Percentiles rank a stretch among this genome's conserved stretches.
phyloP scores from a whole-genome alignment of 768 basidiomycete species.

The Dioszegia crocea region DNA sequence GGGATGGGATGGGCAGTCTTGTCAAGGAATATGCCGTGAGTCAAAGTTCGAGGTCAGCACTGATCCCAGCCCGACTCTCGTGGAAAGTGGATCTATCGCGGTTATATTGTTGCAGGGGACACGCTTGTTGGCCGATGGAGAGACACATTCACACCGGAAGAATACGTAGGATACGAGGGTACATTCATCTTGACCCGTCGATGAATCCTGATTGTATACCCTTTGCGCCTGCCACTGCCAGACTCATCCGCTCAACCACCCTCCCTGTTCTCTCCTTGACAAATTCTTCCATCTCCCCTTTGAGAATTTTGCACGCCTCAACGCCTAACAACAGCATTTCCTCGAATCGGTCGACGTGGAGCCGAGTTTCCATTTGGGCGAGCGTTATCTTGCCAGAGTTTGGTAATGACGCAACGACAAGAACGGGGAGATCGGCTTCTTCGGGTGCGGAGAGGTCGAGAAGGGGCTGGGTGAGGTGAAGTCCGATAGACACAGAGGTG shows the following conservation, averaged over 20 bases:
- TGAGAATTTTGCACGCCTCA: slow-evolving; percentile 71
- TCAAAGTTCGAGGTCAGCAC: not conserved
- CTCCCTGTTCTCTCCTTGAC: slow-evolving; percentile 62
- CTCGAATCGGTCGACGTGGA: slow-evolving; percentile 87
- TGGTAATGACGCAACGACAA: slow-evolving; percentile 87
- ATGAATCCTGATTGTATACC: slow-evolving; percentile 1
- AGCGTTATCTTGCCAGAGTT: slow-evolving; percentile 78
- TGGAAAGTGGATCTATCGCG: slow-evolving; percentile 47
- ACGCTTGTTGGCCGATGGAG: slow-evolving; percentile 48
- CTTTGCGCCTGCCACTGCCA: slow-evolving; percentile 11
- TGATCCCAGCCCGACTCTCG: slow-evolving; percentile 36
- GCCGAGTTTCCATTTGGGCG: slow-evolving; percentile 87
- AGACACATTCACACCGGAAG: slow-evolving; percentile 48
- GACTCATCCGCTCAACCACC: slow-evolving; percentile 63
- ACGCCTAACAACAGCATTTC: slow-evolving; percentile 76
- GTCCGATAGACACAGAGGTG: slow-evolving; percentile 81
- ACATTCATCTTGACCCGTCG: slow-evolving; percentile 7
- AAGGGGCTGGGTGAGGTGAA: slow-evolving; percentile 66
- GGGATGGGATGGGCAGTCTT: slow-evolving; percentile 49
- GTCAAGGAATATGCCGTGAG: slow-evolving; percentile 51
- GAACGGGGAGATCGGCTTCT: slow-evolving; percentile 81
- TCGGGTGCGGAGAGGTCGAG: slow-evolving; percentile 84
- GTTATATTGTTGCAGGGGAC: slow-evolving; percentile 48
- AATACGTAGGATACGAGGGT: slow-evolving; percentile 59
- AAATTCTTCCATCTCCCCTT: slow-evolving; percentile 74